Evolutionary conservation across 1,284 basidiomycete genomes (phyloP).

Genomic region (Xanthoconium separans): DNA sequence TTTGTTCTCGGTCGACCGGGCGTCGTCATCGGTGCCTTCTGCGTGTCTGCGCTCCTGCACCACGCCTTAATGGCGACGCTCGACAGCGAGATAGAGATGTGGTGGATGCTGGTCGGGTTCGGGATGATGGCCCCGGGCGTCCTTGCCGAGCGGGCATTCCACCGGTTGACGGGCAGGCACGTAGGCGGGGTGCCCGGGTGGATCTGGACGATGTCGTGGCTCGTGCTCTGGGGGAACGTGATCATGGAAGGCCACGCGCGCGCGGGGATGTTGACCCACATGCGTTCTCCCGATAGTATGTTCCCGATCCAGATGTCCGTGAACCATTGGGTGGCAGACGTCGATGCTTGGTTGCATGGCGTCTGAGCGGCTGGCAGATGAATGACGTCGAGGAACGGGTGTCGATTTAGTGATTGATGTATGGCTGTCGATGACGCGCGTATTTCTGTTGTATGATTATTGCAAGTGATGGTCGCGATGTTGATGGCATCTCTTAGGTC

Average conservation of each 20-base stretch:
- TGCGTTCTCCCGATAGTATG: slow-evolving; percentile 8
- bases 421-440: too few species aligned
- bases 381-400: not conserved
- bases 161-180: slow-evolving; percentile 33
- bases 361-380: not conserved
- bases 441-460: too few species aligned
- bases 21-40: slow-evolving; percentile 51
- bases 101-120: slow-evolving; percentile 50
- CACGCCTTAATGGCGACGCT: slow-evolving; percentile 51
- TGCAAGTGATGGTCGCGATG: too few species aligned
- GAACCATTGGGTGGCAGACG: slow-evolving; percentile 3
- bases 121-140: slow-evolving; percentile 52
- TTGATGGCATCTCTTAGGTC: slow-evolving; percentile 47
- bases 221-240: slow-evolving; percentile 44
- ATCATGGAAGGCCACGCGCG: slow-evolving; percentile 50
- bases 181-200: slow-evolving; percentile 41
- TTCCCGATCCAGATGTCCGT: slow-evolving; percentile 16
- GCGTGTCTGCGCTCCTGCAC: slow-evolving; percentile 54
- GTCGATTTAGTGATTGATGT: too few species aligned
- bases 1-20: slow-evolving; percentile 43
- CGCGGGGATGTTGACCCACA: slow-evolving; percentile 40
- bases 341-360: slow-evolving; percentile 20
- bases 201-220: slow-evolving; percentile 51
- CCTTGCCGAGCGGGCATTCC: slow-evolving; percentile 41
- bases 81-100: slow-evolving; percentile 45